Evolutionary conservation across 441 rosid species (phyloP), one percentile per base, ranked within the genome.

Genomic region (Rhodomyrtus psidioides): DNA sequence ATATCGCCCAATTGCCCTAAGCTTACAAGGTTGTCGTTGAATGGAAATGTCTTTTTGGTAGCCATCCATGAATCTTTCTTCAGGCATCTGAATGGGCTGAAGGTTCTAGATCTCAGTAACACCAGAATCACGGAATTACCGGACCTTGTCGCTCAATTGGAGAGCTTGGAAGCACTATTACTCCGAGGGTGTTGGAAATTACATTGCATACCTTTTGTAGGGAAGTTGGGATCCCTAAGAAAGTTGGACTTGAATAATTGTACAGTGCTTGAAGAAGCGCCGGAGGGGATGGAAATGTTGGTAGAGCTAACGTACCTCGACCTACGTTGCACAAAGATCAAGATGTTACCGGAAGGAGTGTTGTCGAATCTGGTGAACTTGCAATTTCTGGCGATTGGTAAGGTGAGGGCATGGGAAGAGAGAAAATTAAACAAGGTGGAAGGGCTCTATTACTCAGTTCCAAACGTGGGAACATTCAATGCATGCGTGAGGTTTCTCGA

Each of bases 41-140:
- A 27, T 6, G 0, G 1, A 0, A 58, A 27, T 58, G 0, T 0
- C 0, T 0, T 0, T n/a, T 1, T 58, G 9, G 9, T 1, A 58
- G 65, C 34, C 34, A 58, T 58, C 19, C 34, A 2, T 0, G 5
- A 3, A n/a, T n/a, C 62, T 12, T 58, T 58, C 1, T 58, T 58
- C 0, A 13, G 0, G 30, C 62, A 58, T 58, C 0, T 58, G 1
- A 58, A n/a, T 8, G 62, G 16, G 2, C 1, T 58, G 0, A 58
- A 58, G 17, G 62, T 58, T 12, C 2, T 58, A n/a, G 2, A 58
- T 27, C 30, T 58, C 2, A n/a, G 4, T 30, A 0, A 0, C 0
- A n/a, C 34, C 0, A 0, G 0, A 0, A 0, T 58, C 34, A 58
- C 0, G 30, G 2, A 58, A 13, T 58, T 58, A 58, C 34, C 65